phyloP scores from a whole-genome alignment of 768 basidiomycete species.

The Cystofilobasidium macerans region DNA sequence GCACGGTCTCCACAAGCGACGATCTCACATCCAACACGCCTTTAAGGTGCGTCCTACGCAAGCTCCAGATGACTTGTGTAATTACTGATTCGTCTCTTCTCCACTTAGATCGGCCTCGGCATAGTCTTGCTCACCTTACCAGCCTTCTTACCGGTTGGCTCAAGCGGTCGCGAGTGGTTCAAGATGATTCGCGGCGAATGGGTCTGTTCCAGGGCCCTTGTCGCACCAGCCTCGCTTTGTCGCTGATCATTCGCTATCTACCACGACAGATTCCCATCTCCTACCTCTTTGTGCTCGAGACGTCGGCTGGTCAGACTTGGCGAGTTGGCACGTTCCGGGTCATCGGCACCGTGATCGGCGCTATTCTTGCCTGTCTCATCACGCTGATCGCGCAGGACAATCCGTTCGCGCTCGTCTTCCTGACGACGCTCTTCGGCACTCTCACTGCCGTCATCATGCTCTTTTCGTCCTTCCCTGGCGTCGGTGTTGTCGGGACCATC shows the following conservation, averaged over 20 bases:
- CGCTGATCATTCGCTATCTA: neutral
- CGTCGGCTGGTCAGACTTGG: constrained; percentile 37
- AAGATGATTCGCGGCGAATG: constrained; percentile 33
- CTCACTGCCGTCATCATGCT: constrained; percentile 37
- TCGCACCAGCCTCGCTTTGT: neutral
- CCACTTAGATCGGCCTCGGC: constrained; percentile 30
- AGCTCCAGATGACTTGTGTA: neutral
- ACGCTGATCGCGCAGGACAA: constrained; percentile 34
- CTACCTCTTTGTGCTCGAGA: constrained; percentile 30
- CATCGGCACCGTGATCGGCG: constrained; percentile 36
- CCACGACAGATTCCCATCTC: constrained; percentile 14
- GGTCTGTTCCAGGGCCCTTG: constrained; percentile 29
- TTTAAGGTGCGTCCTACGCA: constrained; percentile 13
- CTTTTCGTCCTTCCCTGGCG: constrained; percentile 27
- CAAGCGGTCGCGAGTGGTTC: constrained; percentile 32
- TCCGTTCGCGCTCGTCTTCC: constrained; percentile 18
- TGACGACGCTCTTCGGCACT: constrained; percentile 22
- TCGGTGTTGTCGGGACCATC: constrained; percentile 32
- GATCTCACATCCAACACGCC: constrained; percentile 11
- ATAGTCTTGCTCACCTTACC: constrained; percentile 36
- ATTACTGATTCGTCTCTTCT: neutral
- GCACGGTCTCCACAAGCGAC: neutral
- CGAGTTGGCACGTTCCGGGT: constrained; percentile 34
- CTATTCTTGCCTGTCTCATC: constrained; percentile 34
- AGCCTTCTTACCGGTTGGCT: constrained; percentile 31